Conservation (phyloP, 208 protist genomes). For the Trypanosoma lewisi region DNA sequence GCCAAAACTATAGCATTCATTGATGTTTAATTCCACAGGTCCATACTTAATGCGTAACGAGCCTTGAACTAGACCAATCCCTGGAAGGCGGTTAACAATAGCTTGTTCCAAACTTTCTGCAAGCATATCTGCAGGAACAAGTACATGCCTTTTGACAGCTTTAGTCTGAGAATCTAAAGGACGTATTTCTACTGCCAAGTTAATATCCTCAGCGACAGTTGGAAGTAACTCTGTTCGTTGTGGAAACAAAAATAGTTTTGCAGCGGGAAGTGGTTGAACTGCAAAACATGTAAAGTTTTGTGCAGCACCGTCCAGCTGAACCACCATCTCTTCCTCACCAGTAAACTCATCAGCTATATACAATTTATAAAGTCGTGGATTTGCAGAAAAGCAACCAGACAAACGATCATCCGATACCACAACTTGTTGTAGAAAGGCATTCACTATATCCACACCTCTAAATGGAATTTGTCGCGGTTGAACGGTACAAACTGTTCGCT, state of each 20-base stretch:
- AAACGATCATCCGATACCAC: constrained; percentile 55
- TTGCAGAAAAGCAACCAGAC: constrained; percentile 62
- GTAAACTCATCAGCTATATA: constrained; percentile 89
- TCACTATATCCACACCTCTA: constrained; percentile 77
- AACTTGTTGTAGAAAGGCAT: constrained; percentile 63
- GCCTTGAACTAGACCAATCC: constrained; percentile 63
- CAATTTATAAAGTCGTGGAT: constrained; percentile 77
- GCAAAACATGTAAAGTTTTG: constrained; percentile 84
- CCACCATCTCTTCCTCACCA: constrained; percentile 82
- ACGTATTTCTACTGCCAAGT: constrained; percentile 66
- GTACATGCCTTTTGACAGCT: constrained; percentile 54
- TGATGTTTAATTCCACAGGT: constrained; percentile 82
- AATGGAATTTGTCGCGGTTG: constrained; percentile 48
- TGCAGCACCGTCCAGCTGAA: constrained; percentile 56
- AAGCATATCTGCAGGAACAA: constrained; percentile 79
- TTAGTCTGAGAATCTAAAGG: constrained; percentile 54
- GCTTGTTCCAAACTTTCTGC: constrained; percentile 66
- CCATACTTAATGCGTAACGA: constrained; percentile 84
- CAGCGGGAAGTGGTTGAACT: constrained; percentile 63
- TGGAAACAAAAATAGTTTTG: constrained; percentile 75
- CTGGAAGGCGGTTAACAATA: constrained; percentile 58
- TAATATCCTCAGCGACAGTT: constrained; percentile 64
- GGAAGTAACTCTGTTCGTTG: constrained; percentile 60
- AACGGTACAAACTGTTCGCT: constrained; percentile 47
- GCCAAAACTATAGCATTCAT: constrained; percentile 87